Base-by-base conservation (phyloP, 1,284 basidiomycete genomes). In the Porodaedalea pini region DNA sequence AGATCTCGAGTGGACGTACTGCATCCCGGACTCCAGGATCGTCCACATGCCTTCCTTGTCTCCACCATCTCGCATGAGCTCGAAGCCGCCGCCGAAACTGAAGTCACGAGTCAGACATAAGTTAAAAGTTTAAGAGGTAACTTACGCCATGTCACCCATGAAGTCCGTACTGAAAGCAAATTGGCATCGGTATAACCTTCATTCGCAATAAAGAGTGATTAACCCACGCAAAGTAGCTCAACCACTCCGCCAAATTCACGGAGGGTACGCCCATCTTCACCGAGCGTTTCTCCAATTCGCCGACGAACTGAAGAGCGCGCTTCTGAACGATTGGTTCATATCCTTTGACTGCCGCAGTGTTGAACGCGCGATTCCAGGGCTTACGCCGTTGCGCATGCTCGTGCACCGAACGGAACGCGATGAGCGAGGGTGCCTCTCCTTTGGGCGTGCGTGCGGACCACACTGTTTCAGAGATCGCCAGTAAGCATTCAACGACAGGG, bases 301-400 rank as follows among this genome's bases (percentile, higher is more conserved):
- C 65, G 1, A 71, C 64, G 6, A 78, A 64, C 56, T 77, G 71
- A 8, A 45, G 60, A 11, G 69, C 68, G 15, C 74, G 67, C 21
- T 60, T 58, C 32, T 64, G 58, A 51, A 77, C 61, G 23, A 74
- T 57, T 0, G 69, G 69, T 50, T 74, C 67, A 54, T 77, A 78
- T 25, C 69, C 72, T 60, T 67, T 73, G 19, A 79, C 60, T 4
- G 74, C 66, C 19, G 68, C 62, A 4, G 68, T 67, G 49, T 66
- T 71, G 61, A 78, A 76, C 4, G 71, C 77, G 37, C 70, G 68
- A 58, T 70, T 74, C 78, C 78, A 79, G 6, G 69, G 69, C 51
- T 69, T 69, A 29, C 77, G 73, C 32, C 72, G 65, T 8, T 68
- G 65, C 3, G 70, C 67, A 59, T 79, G 77, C 34, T 71, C 69